Percentiles rank a stretch among this genome's conserved stretches.
Conservation (phyloP, 495 filamentous ascomycete genomes). For the Alectoria sarmentosa region DNA sequence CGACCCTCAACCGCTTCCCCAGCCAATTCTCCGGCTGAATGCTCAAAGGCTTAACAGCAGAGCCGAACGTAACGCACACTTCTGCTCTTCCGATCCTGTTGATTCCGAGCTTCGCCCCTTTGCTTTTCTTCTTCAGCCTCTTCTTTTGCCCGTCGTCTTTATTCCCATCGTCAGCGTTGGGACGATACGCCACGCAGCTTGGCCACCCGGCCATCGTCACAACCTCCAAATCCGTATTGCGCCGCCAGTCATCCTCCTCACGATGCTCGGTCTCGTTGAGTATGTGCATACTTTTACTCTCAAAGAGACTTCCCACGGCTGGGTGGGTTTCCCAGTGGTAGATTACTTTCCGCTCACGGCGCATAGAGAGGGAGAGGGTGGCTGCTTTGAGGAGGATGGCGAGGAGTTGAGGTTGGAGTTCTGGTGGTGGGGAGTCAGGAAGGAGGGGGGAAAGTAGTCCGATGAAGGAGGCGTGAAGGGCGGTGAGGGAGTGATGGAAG, state of each 20-base stretch:
- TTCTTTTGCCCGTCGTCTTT: not conserved
- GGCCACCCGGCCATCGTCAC: constrained; percentile 16
- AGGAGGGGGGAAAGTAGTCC: not conserved
- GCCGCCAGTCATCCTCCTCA: not conserved
- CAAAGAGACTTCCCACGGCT: not conserved
- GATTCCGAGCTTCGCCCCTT: not conserved
- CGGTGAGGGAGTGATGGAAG: constrained; percentile 38
- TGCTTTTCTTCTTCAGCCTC: not conserved
- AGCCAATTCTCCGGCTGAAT: not conserved
- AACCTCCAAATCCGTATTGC: not conserved
- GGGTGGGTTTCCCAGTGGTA: constrained; percentile 15
- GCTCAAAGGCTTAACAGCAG: not conserved
- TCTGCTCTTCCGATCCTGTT: constrained; percentile 2
- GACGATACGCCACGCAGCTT: not conserved
- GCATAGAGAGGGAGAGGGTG: constrained; percentile 9
- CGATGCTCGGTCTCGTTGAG: not conserved
- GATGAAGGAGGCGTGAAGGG: constrained; percentile 11
- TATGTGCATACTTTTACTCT: not conserved
- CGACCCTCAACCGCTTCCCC: constrained; percentile 1
- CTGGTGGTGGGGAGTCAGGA: not conserved
- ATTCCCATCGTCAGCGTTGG: not conserved
- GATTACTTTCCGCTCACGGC: not conserved
- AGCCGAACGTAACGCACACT: not conserved
- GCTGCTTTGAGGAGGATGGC: constrained; percentile 10
- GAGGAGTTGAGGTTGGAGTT: not conserved